Evolutionary conservation across 2,329 filamentous ascomycete genomes (phyloP).

Genomic region (Emmonsia crescens): DNA sequence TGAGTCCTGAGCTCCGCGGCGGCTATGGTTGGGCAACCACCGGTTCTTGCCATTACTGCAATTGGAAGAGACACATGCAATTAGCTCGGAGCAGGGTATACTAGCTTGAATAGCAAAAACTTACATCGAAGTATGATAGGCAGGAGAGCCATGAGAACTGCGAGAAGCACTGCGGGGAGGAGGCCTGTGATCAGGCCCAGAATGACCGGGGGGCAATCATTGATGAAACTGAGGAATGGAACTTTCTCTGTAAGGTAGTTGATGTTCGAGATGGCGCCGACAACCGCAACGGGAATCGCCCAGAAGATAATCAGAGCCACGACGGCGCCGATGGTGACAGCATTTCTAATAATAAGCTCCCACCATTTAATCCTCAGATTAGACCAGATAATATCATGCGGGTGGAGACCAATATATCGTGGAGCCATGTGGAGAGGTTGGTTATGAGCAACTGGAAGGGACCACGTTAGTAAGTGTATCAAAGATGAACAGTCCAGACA

Average conservation of each 20-base stretch:
- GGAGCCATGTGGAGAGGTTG: conserved; percentile 78
- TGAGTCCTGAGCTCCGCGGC: conserved; percentile 81
- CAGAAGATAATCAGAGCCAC: conserved; percentile 78
- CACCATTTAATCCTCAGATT: conserved; percentile 78
- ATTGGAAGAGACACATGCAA: conserved; percentile 7
- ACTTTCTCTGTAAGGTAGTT: conserved; percentile 53
- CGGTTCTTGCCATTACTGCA: conserved; percentile 61
- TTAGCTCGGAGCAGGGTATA: not conserved
- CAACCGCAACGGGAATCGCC: conserved; percentile 62
- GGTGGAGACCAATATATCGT: conserved; percentile 69
- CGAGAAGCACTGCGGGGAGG: conserved; percentile 65
- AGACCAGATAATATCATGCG: conserved; percentile 75
- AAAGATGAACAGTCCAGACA: not conserved
- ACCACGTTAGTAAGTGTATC: conserved; percentile 3
- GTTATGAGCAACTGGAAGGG: conserved; percentile 58
- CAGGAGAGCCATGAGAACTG: conserved; percentile 76
- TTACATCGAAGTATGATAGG: conserved; percentile 68
- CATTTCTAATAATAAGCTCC: conserved; percentile 65
- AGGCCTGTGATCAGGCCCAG: conserved; percentile 77
- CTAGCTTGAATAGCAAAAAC: conserved; percentile 17
- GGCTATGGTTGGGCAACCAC: conserved; percentile 69
- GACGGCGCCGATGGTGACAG: conserved; percentile 61
- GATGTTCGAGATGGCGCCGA: conserved; percentile 80
- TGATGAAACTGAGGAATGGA: conserved; percentile 62
- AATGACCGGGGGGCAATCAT: conserved; percentile 57